These are phyloP conservation scores for Leishmania major DNA, from an alignment of 208 protist species.

Conservation along the genomic window DNA sequence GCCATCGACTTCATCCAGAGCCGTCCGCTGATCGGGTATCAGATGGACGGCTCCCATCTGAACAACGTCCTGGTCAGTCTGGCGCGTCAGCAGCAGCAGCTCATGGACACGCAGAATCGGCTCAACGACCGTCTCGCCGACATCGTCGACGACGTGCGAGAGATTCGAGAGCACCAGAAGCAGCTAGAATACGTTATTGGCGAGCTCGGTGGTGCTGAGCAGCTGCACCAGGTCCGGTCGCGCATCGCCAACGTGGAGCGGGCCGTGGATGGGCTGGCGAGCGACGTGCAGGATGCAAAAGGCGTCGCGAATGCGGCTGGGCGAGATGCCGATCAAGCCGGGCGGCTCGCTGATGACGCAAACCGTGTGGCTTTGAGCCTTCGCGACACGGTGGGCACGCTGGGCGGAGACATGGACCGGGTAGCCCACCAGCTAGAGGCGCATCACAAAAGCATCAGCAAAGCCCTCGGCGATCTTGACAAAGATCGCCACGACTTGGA, in stretches of 20 bases:
- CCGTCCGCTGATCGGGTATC: constrained; percentile 77
- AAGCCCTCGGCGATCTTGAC: constrained; percentile 53
- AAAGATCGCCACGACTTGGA: constrained; percentile 42
- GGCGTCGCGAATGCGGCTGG: constrained; percentile 33
- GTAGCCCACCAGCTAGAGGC: constrained; percentile 38
- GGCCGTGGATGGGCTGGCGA: constrained; percentile 40
- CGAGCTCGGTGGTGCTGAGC: constrained; percentile 39
- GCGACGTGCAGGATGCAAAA: constrained; percentile 48
- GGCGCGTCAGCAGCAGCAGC: constrained; percentile 60
- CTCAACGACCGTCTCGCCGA: constrained; percentile 40
- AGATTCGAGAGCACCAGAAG: constrained; percentile 44
- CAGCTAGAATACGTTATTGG: constrained; percentile 49
- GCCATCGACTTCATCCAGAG: constrained; percentile 75
- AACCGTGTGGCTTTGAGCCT: constrained; percentile 33
- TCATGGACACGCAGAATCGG: constrained; percentile 47
- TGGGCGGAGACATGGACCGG: constrained; percentile 40
- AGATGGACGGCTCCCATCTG: constrained; percentile 83
- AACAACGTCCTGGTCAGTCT: constrained; percentile 71
- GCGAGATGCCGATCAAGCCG: constrained; percentile 51
- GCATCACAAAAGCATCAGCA: constrained; percentile 40
- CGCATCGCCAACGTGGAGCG: constrained; percentile 56
- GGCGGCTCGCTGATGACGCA: constrained; percentile 50
- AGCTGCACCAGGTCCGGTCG: constrained; percentile 38
- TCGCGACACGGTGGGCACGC: constrained; percentile 37
- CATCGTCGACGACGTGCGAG: constrained; percentile 45